Evolutionary conservation across 352 stramenopile species (phyloP).

Genomic region (Globisporangium barbulae): DNA sequence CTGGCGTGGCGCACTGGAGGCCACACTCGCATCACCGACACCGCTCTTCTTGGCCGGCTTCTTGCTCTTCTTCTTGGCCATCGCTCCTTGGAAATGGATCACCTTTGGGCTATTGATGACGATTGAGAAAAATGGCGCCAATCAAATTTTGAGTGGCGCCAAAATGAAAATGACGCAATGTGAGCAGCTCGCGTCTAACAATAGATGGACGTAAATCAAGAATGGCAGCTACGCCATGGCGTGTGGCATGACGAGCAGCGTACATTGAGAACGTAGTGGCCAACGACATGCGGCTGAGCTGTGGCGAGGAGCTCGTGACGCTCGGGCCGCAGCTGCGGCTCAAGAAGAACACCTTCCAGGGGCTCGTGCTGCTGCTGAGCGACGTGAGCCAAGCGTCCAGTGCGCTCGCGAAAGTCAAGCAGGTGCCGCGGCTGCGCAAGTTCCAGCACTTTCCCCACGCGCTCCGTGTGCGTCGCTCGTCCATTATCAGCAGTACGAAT

Average conservation of each 20-base stretch:
- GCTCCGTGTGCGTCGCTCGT: slow-evolving; percentile 28
- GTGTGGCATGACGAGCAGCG: neutral
- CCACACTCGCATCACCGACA: neutral
- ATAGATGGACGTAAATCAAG: neutral
- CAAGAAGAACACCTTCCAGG: slow-evolving; percentile 74
- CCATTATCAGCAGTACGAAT: neutral
- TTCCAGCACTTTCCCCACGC: slow-evolving; percentile 50
- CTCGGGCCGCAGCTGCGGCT: slow-evolving; percentile 50
- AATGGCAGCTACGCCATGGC: neutral
- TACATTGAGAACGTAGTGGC: neutral
- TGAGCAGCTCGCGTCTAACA: neutral
- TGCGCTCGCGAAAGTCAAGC: slow-evolving; percentile 26
- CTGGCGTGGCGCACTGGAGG: neutral
- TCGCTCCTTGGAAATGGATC: neutral
- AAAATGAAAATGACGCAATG: neutral
- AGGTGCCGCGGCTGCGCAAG: slow-evolving; percentile 37
- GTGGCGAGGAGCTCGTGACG: slow-evolving; percentile 23
- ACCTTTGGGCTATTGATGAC: neutral
- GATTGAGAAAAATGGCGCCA: slow-evolving; percentile 11
- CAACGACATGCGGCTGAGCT: slow-evolving; percentile 10
- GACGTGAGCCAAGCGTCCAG: slow-evolving; percentile 18
- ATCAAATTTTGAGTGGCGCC: neutral
- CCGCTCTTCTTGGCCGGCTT: slow-evolving; percentile 16
- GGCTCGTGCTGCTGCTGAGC: slow-evolving; percentile 45
- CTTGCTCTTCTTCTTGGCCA: slow-evolving; percentile 27